These are phyloP conservation scores for Colletotrichum melonis DNA, from an alignment of 2,329 filamentous ascomycete genomes.

Conservation along the genomic window DNA sequence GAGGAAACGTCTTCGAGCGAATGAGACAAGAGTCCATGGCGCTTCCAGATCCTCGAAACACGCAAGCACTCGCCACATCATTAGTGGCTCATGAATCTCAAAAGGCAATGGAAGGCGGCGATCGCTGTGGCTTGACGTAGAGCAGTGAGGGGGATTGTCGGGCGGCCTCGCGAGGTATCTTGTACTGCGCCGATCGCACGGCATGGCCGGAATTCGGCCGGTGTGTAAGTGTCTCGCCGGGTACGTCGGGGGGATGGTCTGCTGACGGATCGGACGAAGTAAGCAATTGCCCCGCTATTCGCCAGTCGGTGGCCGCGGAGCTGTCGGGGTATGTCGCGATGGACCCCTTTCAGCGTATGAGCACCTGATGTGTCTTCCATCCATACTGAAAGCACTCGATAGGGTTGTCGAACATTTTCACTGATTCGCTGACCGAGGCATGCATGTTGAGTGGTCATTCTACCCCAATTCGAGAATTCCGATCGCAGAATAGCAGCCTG, in stretches of 20 bases:
- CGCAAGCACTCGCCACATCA: slow-evolving; percentile 36
- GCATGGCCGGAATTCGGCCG: slow-evolving; percentile 20
- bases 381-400: neutral
- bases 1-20: neutral
- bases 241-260: neutral
- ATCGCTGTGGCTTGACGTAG: slow-evolving; percentile 32
- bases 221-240: neutral
- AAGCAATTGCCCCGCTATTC: neutral
- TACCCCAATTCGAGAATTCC: neutral
- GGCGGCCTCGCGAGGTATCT: slow-evolving; percentile 23
- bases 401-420: neutral
- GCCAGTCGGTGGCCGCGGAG: slow-evolving; percentile 7
- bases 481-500: neutral
- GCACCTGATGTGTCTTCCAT: neutral
- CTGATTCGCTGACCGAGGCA: neutral
- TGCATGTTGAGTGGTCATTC: neutral
- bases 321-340: neutral
- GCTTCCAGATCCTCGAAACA: slow-evolving; percentile 21
- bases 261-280: neutral
- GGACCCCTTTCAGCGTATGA: neutral
- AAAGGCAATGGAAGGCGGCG: neutral
- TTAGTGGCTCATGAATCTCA: slow-evolving; percentile 11
- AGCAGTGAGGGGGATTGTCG: neutral
- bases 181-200: slow-evolving; percentile 21
- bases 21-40: neutral